Evolutionary conservation across 495 filamentous ascomycete species (phyloP), one percentile per base, ranked within the genome.

Genomic region (Podospora tetraspora): DNA sequence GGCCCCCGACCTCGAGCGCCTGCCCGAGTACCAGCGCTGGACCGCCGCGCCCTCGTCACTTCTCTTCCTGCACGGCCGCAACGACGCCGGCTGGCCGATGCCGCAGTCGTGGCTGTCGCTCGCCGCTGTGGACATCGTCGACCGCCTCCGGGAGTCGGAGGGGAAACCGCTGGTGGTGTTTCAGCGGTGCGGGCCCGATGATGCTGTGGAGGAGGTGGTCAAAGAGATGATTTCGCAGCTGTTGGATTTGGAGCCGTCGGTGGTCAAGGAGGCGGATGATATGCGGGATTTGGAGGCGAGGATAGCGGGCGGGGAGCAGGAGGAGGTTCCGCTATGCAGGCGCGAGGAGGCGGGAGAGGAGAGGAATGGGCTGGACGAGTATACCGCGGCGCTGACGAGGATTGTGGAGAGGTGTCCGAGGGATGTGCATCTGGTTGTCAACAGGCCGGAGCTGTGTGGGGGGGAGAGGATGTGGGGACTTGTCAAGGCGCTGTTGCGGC

Each of bases 31-130:
- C 32, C 30, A 25, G 9, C 27, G 29, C 19, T 66, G 65, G 65
- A 9, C 30, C 19, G 21, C 27, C 11, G 29, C 21, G 0, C 22
- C 29, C 19, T 66, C 65, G 7, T 37, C 27, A 7, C n/a, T 66
- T 7, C 57, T 66, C 12, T 60, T 66, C 3, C 21, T 66, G n/a
- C 65, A 66, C 58, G 65, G 65, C 22, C 52, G 58, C 58, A 66
- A 66, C 22, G 21, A 61, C 27, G 32, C 19, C 10, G 25, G 23
- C 32, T 29, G 61, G 57, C 21, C 30, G 2, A 43, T 52, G 57
- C 29, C 32, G 32, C 65, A 66, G 65, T 66, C 65, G 9, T 66
- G 65, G 65, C 65, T 66, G 3, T 66, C 65, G 13, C 30, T 66
- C 10, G 65, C 65, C 22, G 58, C 24, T 1, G 57, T 61, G 30